phyloP scores from a whole-genome alignment of 176 grass and related monocot genomes.

The Guadua angustifolia region DNA sequence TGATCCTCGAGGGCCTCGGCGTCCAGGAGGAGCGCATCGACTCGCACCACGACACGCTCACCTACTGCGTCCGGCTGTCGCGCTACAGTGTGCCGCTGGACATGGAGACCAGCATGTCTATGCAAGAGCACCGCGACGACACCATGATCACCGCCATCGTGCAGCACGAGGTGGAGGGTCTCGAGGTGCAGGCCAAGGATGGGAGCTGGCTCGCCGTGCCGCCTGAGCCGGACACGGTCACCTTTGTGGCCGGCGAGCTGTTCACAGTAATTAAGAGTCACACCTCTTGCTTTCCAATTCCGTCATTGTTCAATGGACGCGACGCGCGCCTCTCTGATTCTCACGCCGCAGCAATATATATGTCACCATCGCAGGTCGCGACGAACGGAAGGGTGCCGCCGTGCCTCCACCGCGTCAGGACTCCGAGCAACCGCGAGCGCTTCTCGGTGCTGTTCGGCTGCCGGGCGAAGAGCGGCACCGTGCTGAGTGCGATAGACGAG shows the following conservation, averaged over 20 bases:
- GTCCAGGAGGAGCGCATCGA: neutral
- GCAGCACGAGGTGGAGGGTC: slow-evolving; percentile 54
- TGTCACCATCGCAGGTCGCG: neutral
- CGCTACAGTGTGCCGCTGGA: slow-evolving; percentile 31
- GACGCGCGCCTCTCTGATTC: neutral
- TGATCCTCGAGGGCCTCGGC: slow-evolving; percentile 46
- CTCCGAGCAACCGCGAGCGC: slow-evolving; percentile 49
- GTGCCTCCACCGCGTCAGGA: slow-evolving; percentile 39
- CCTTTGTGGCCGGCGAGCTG: slow-evolving; percentile 37
- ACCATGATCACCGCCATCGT: slow-evolving; percentile 1
- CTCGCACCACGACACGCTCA: neutral
- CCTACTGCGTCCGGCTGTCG: neutral
- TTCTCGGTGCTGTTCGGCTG: slow-evolving; percentile 12
- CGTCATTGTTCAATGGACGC: too few species aligned
- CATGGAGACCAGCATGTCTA: neutral
- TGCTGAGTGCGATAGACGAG: slow-evolving; percentile 4
- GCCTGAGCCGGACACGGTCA: neutral
- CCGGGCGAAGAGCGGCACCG: neutral
- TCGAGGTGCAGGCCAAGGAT: slow-evolving; percentile 35
- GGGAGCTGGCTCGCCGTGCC: slow-evolving; percentile 43
- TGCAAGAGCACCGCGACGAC: slow-evolving; percentile 26
- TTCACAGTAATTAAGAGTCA: too few species aligned
- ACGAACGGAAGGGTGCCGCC: slow-evolving; percentile 46
- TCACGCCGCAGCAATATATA: neutral
- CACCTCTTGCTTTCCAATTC: too few species aligned